phyloP scores from a whole-genome alignment of 2,329 filamentous ascomycete species.

The Neocucurbitaria cava region DNA sequence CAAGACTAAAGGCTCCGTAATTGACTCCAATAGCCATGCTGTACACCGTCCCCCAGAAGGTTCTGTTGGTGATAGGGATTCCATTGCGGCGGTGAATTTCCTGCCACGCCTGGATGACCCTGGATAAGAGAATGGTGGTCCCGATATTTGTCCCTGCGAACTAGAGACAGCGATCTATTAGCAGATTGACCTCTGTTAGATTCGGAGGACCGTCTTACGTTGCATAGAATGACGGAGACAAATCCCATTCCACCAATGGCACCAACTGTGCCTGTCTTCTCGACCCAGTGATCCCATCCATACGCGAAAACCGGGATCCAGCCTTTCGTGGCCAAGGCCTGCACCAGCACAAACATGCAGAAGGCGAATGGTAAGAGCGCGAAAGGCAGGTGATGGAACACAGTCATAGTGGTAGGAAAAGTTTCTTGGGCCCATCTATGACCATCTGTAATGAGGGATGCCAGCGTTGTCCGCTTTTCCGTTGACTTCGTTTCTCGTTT shows the following conservation, averaged over 20 bases:
- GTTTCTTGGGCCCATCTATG: conserved; percentile 72
- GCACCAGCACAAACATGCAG: conserved; percentile 77
- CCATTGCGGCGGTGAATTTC: conserved; percentile 60
- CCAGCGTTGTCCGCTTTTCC: conserved; percentile 56
- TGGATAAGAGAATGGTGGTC: conserved; percentile 74
- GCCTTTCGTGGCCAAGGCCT: conserved; percentile 74
- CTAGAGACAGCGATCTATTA: conserved; percentile 48
- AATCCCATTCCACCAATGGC: conserved; percentile 77
- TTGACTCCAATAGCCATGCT: conserved; percentile 78
- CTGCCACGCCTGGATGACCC: conserved; percentile 73
- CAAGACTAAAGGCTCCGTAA: conserved; percentile 75
- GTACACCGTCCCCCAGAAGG: conserved; percentile 77
- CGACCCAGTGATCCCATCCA: conserved; percentile 76
- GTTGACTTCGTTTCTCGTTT: conserved; percentile 3
- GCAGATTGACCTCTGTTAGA: background rate
- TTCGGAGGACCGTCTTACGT: conserved; percentile 61
- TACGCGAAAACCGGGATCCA: conserved; percentile 77
- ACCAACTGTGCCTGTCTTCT: conserved; percentile 72
- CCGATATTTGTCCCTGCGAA: conserved; percentile 81
- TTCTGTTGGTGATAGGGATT: conserved; percentile 65
- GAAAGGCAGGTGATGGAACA: conserved; percentile 70
- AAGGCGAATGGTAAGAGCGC: conserved; percentile 75
- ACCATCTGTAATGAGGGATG: conserved; percentile 55
- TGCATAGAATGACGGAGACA: conserved; percentile 73
- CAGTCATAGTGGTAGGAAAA: conserved; percentile 72